Evolutionary conservation across 805 yeast genomes (phyloP).

Genomic region (Candida khao-thaluensis): DNA sequence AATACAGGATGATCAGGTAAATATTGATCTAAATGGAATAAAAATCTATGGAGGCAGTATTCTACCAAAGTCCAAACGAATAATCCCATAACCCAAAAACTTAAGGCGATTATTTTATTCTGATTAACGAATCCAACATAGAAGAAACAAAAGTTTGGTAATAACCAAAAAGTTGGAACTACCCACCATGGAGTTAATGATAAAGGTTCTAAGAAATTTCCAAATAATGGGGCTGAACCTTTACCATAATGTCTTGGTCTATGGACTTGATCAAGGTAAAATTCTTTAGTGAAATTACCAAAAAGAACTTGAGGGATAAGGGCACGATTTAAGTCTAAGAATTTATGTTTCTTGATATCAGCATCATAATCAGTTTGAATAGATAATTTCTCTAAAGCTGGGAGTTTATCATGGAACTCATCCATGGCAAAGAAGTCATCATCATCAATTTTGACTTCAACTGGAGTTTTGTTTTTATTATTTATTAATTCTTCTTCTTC

Average conservation of each 20-base stretch:
- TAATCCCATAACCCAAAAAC: slow-evolving; percentile 75
- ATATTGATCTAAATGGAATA: slow-evolving; percentile 87
- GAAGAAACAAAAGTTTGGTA: slow-evolving; percentile 66
- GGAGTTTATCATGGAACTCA: slow-evolving; percentile 59
- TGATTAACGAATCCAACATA: slow-evolving; percentile 54
- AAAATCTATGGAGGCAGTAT: slow-evolving; percentile 81
- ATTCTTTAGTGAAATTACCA: slow-evolving; percentile 77
- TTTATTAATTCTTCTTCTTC: slow-evolving; percentile 72
- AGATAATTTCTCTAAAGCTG: slow-evolving; percentile 68
- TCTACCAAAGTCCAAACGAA: slow-evolving; percentile 93
- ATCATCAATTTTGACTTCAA: slow-evolving; percentile 47
- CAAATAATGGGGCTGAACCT: slow-evolving; percentile 94
- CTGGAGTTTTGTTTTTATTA: slow-evolving; percentile 56
- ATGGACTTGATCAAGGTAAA: slow-evolving; percentile 93
- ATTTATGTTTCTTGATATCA: slow-evolving; percentile 77
- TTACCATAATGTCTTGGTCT: slow-evolving; percentile 97
- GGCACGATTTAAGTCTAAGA: slow-evolving; percentile 82
- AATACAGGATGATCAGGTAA: slow-evolving; percentile 78
- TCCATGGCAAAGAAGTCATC: slow-evolving; percentile 28
- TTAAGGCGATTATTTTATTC: slow-evolving; percentile 45
- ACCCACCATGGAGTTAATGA: slow-evolving; percentile 94
- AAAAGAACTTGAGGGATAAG: slow-evolving; percentile 75
- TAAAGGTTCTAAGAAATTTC: slow-evolving; percentile 90
- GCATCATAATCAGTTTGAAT: slow-evolving; percentile 73
- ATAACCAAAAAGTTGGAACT: slow-evolving; percentile 85